Evolutionary conservation across 176 grass and related monocot species (phyloP), one percentile per base, ranked within the genome.

Genomic region (Puya raimondii): DNA sequence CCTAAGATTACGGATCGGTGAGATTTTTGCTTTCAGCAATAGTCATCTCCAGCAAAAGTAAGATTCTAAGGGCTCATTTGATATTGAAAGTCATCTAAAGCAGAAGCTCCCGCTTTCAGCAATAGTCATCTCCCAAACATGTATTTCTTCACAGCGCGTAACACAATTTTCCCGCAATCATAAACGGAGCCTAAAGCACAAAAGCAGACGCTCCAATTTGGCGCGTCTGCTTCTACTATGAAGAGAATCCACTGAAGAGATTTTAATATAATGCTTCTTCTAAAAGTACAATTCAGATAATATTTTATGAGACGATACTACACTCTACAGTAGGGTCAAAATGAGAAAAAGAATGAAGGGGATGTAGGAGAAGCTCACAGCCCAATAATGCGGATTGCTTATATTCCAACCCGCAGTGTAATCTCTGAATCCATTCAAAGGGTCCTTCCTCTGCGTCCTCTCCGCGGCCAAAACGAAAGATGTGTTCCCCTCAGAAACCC

Each of bases 331-430:
- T 3, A 33, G 29, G 29, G 5, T 11, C 3, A 57, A 56, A 14
- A 49, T 3, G 21, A 54, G 52, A 11, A 63, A 23, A 27, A 0
- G 1, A 18, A 70, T 9, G 64, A 63, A 29, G 11, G 17, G 14
- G 69, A 47, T 17, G 52, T 33, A n/a, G 14, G 17, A 25, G 29
- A 12, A 67, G 42, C 92, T 85, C 83, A 97, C 93, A 9, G 89
- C 84, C 61, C 76, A 65, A 74, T 97, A 97, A 81, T 97, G 86
- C 27, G 57, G 12, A 81, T 88, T 48, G 71, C 86, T 97, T 72
- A 97, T 97, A 83, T 97, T 97, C 93, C 93, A 92, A 9, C 93
- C 93, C 59, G 77, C 86, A 47, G 65, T 81, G 84, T 92, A 97
- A 53, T 71, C 50, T 58, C 71, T 65, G 69, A 97, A 86, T 49